Percentiles rank a stretch among this genome's conserved stretches.
phyloP scores from a whole-genome alignment of 148 eudicot genomes.

The Persicaria tinctoria region DNA sequence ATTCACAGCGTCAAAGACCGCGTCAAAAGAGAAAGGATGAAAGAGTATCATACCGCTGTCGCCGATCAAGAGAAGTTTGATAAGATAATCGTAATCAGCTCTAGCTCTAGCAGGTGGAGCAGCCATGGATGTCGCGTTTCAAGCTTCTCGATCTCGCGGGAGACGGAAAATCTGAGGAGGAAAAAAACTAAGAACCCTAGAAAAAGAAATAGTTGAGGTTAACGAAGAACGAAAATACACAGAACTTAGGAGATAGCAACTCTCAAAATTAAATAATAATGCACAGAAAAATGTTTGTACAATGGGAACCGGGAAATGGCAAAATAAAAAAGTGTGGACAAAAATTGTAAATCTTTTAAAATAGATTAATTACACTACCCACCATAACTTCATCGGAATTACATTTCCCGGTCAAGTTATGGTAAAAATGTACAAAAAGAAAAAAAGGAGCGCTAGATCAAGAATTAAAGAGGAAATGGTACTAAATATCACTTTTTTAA shows the following conservation, averaged over 20 bases:
- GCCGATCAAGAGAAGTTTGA: conserved; percentile 85
- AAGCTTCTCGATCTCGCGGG: neutral
- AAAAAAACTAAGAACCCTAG: conserved; percentile 14
- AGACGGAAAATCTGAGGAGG: conserved; percentile 1
- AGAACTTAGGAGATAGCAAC: neutral
- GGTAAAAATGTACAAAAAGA: too few relatives aligned
- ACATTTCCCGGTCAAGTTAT: too few relatives aligned
- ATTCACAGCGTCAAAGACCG: conserved; percentile 1
- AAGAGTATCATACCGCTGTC: conserved; percentile 60
- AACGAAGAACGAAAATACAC: conserved; percentile 2
- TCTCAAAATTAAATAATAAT: neutral
- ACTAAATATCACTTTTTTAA: too few relatives aligned
- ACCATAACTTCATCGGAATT: too few relatives aligned
- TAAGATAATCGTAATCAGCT: conserved; percentile 91
- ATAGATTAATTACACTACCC: too few relatives aligned
- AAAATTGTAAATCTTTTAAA: too few relatives aligned
- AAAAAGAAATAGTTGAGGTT: conserved; percentile 5
- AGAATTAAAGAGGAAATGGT: too few relatives aligned
- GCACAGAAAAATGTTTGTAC: neutral
- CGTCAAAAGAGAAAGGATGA: neutral
- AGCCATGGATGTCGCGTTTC: conserved; percentile 46
- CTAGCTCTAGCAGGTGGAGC: conserved; percentile 93
- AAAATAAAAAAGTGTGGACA: neutral
- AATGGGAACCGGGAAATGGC: neutral
- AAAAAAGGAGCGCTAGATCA: too few relatives aligned